phyloP scores from a whole-genome alignment of 2,329 filamentous ascomycete genomes.

The Colletotrichum liaoningense region DNA sequence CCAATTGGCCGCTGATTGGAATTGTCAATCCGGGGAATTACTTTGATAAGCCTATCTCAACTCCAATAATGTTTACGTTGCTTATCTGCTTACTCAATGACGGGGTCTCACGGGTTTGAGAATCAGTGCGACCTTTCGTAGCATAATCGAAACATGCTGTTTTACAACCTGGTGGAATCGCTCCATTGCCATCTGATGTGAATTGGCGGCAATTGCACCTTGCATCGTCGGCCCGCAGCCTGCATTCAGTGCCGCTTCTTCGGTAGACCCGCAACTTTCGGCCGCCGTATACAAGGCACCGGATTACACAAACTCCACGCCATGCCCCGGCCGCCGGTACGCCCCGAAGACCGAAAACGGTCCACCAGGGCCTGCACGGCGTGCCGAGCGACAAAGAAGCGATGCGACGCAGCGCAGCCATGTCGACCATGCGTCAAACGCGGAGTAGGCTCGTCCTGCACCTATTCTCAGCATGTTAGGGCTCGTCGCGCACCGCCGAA shows the following conservation, averaged over 20 bases:
- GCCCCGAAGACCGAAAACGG: conserved; percentile 59
- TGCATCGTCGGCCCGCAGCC: neutral
- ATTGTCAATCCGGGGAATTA: neutral
- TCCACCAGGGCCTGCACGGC: conserved; percentile 60
- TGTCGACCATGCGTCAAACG: conserved; percentile 43
- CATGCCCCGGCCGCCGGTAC: conserved; percentile 66
- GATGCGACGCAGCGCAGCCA: conserved; percentile 60
- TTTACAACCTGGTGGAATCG: neutral
- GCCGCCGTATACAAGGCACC: neutral
- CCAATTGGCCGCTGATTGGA: neutral
- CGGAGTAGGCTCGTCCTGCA: conserved; percentile 1
- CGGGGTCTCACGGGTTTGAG: neutral
- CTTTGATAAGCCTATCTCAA: neutral
- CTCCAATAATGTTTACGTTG: neutral
- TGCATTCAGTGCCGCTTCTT: neutral
- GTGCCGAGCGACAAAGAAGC: conserved; percentile 62
- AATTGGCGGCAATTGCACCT: neutral
- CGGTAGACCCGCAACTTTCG: neutral
- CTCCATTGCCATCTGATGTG: neutral
- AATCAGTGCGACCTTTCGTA: neutral
- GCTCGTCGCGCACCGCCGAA: neutral
- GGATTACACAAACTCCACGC: neutral
- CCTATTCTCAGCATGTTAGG: neutral
- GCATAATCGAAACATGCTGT: neutral
- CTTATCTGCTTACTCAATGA: conserved; percentile 1